Conservation (phyloP, 2,329 filamentous ascomycete genomes). For the Calonectria hongkongensis region DNA sequence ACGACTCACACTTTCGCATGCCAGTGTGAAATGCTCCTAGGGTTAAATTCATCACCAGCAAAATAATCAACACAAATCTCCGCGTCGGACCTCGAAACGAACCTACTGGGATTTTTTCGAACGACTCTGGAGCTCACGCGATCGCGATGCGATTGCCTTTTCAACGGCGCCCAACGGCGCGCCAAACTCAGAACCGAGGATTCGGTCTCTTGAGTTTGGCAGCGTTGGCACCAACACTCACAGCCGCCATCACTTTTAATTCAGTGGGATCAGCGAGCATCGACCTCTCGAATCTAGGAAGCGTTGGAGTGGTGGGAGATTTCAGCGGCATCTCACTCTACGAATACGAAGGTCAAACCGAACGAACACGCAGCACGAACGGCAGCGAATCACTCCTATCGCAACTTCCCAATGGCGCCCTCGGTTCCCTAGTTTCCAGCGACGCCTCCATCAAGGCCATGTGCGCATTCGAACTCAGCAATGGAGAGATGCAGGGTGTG, state of each 20-base stretch:
- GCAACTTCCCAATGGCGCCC: constrained; percentile 89
- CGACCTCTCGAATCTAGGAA: constrained; percentile 85
- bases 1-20: constrained; percentile 51
- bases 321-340: constrained; percentile 95
- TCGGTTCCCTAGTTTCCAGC: constrained; percentile 82
- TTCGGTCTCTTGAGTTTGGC: constrained; percentile 63
- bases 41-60: constrained; percentile 43
- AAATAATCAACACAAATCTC: constrained; percentile 40
- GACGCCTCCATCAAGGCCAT: constrained; percentile 92
- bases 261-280: constrained; percentile 82
- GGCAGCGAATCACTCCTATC: constrained; percentile 88
- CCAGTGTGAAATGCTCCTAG: constrained; percentile 56
- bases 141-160: constrained; percentile 70
- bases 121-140: constrained; percentile 44
- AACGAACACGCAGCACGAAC: constrained; percentile 80
- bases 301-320: constrained; percentile 90
- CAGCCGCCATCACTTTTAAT: constrained; percentile 74
- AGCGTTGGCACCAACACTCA: constrained; percentile 64
- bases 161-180: constrained; percentile 64
- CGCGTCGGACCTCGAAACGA: constrained; percentile 30
- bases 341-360: constrained; percentile 86
- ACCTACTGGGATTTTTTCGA: constrained; percentile 23
- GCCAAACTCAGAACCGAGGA: constrained; percentile 57
- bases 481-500: constrained; percentile 82
- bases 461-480: constrained; percentile 83